Percentiles rank a stretch among this genome's conserved stretches.
These are phyloP conservation scores for Vitis labrusca DNA, from an alignment of 164 flowering plant species.

Conservation along the genomic window DNA sequence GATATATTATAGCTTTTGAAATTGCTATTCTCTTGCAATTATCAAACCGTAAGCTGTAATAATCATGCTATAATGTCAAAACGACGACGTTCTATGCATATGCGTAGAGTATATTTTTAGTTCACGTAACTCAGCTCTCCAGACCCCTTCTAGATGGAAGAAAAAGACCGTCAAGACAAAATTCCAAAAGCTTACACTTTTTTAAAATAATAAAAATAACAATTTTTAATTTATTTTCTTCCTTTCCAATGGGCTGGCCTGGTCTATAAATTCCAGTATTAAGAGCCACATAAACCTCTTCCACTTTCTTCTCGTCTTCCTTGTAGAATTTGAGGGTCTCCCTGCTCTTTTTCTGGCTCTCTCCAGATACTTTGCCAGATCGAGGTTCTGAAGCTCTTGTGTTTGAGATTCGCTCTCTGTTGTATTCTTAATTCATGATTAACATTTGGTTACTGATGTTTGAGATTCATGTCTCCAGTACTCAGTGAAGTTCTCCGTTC, in stretches of 20 bases:
- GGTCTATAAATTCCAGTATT: conserved; percentile 20
- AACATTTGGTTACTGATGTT: conserved; percentile 10
- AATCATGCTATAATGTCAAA: too few relatives aligned
- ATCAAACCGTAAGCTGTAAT: too few relatives aligned
- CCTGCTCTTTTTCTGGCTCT: not conserved
- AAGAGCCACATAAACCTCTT: conserved; percentile 16
- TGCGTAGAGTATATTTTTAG: too few relatives aligned
- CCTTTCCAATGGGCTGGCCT: conserved; percentile 12
- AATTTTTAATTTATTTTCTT: not conserved
- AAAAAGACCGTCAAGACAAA: too few relatives aligned
- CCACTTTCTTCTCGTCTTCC: conserved; percentile 5
- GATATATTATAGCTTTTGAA: too few relatives aligned
- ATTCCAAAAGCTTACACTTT: too few relatives aligned
- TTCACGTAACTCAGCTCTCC: too few relatives aligned
- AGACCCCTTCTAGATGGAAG: too few relatives aligned
- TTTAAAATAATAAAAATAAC: too few relatives aligned
- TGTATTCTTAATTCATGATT: not conserved
- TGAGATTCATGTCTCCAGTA: conserved; percentile 32
- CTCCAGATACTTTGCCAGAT: not conserved
- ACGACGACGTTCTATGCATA: too few relatives aligned
- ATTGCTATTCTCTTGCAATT: too few relatives aligned
- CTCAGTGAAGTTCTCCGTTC: conserved; percentile 37
- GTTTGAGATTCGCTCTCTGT: not conserved
- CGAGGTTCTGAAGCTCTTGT: not conserved
- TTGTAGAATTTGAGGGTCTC: not conserved